A percentile compares a stretch with the other conserved stretches of the same genome.
phyloP scores from a whole-genome alignment of 768 basidiomycete species.

The Pleurotus giganteus region DNA sequence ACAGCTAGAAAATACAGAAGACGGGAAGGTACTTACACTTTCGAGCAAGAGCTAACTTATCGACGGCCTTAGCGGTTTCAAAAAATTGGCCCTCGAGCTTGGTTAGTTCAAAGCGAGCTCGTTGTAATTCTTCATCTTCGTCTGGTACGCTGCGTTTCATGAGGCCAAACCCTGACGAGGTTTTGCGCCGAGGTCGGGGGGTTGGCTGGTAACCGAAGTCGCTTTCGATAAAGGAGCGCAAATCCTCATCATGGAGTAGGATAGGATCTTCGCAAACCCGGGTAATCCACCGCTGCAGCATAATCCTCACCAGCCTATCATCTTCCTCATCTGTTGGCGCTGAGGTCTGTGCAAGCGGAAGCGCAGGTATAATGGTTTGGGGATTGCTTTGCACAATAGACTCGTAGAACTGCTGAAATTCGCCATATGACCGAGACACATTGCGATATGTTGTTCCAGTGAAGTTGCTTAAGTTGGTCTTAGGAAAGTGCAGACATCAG shows the following conservation, averaged over 20 bases:
- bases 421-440: conserved; percentile 91
- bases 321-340: conserved; percentile 98
- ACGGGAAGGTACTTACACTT: conserved; percentile 54
- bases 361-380: conserved; percentile 93
- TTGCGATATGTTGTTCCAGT: conserved; percentile 87
- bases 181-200: conserved; percentile 70
- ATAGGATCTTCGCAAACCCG: conserved; percentile 92
- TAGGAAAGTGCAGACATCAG: conserved; percentile 9
- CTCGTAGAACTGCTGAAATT: conserved; percentile 94
- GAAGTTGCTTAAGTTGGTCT: conserved; percentile 96
- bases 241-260: conserved; percentile 84
- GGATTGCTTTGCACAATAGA: conserved; percentile 87
- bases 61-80: conserved; percentile 88
- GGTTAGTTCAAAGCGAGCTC: conserved; percentile 88
- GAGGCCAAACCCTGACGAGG: conserved; percentile 70
- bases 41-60: conserved; percentile 76
- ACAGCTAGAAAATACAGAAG: conserved; percentile 5
- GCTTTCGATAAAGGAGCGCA: conserved; percentile 93
- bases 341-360: conserved; percentile 95
- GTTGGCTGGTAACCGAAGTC: conserved; percentile 96
- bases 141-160: conserved; percentile 83
- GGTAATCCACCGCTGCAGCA: conserved; percentile 93
- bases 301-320: conserved; percentile 91
- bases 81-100: conserved; percentile 91
- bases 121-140: conserved; percentile 90